Conservation (phyloP, 768 basidiomycete species). For the Saitozyma podzolica region DNA sequence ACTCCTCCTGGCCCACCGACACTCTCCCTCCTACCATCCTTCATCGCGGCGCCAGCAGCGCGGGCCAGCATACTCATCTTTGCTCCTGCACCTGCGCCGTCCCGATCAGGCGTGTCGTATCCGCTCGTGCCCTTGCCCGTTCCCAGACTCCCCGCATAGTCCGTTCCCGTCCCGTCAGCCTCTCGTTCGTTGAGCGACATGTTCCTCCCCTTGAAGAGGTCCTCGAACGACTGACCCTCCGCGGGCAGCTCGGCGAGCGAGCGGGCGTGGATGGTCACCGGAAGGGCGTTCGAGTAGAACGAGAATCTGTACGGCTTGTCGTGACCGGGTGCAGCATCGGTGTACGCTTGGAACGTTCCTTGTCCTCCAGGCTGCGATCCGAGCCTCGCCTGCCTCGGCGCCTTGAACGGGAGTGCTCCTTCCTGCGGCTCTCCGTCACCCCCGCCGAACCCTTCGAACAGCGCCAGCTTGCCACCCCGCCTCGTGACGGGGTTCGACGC, state of each 20-base stretch:
- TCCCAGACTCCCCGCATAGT: neutral
- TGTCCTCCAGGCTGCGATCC: constrained; percentile 15
- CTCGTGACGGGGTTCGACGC: constrained; percentile 65
- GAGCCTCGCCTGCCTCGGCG: constrained; percentile 33
- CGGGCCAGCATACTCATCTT: constrained; percentile 39
- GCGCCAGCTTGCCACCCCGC: constrained; percentile 74
- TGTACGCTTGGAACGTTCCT: constrained; percentile 37
- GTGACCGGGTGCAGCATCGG: constrained; percentile 56
- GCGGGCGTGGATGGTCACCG: constrained; percentile 91
- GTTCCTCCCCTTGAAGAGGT: constrained; percentile 65
- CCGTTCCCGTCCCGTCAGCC: too few relatives aligned
- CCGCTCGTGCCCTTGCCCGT: neutral
- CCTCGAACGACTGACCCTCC: constrained; percentile 88
- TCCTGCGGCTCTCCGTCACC: constrained; percentile 5
- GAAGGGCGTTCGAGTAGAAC: constrained; percentile 91
- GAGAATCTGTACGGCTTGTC: constrained; percentile 96
- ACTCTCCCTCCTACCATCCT: constrained; percentile 10
- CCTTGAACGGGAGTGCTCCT: constrained; percentile 30
- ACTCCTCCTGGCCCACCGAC: constrained; percentile 20
- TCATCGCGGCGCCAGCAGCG: constrained; percentile 24
- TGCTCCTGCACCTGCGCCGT: neutral
- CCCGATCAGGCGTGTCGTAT: neutral
- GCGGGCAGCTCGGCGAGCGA: constrained; percentile 90
- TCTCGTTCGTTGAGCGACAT: neutral
- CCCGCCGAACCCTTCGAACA: constrained; percentile 68